A percentile compares a stretch with the other conserved stretches of the same genome.
These are phyloP conservation scores for Delonix regia DNA, from an alignment of 306 rosid species.

Conservation along the genomic window DNA sequence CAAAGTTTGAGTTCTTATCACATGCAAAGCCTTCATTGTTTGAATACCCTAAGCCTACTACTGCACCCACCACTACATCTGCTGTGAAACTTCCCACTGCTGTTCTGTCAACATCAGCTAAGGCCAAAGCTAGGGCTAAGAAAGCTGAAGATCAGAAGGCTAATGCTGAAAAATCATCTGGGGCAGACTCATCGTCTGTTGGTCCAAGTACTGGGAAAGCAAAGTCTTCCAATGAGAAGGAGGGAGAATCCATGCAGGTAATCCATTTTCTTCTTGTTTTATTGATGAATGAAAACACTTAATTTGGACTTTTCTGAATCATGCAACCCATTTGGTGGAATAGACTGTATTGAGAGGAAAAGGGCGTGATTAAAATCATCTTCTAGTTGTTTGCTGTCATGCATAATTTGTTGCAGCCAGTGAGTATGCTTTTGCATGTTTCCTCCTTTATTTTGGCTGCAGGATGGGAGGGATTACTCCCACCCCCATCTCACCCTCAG, in stretches of 20 bases:
- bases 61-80: conserved; percentile 76
- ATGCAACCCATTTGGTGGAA: background rate
- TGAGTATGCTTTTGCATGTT: background rate
- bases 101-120: conserved; percentile 91
- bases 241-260: conserved; percentile 93
- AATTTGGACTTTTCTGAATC: background rate
- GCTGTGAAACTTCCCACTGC: conserved; percentile 98
- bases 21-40: conserved; percentile 93
- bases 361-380: background rate
- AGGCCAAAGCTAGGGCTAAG: conserved; percentile 98
- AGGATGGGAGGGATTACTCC: background rate
- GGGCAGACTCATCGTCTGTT: conserved; percentile 57
- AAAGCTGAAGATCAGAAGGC: conserved; percentile 93
- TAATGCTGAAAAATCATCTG: conserved; percentile 69
- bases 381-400: background rate
- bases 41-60: conserved; percentile 92
- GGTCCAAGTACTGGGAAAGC: conserved; percentile 67
- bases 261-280: conserved; percentile 1
- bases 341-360: background rate
- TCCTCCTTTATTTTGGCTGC: background rate
- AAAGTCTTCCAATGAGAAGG: conserved; percentile 78
- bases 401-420: background rate
- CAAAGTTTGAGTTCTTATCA: conserved; percentile 87
- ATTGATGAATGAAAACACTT: conserved; percentile 9
- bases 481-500: background rate